Conservation (phyloP, 805 yeast genomes). For the Yamadazyma ubonensis region DNA sequence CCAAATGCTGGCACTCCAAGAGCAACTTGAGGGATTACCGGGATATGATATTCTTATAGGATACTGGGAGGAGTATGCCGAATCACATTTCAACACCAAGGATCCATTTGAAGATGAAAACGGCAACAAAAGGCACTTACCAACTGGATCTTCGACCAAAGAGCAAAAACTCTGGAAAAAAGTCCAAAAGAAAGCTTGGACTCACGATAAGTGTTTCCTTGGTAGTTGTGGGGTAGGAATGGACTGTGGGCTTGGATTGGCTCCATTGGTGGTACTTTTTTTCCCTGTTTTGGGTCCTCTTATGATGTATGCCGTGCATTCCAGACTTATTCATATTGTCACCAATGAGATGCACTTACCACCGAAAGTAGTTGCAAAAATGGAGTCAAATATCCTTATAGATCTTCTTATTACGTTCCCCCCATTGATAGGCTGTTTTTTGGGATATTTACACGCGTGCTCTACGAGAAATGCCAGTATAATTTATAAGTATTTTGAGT, state of each 20-base stretch:
- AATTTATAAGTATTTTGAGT: constrained; percentile 45
- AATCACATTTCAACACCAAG: constrained; percentile 57
- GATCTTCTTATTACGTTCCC: constrained; percentile 76
- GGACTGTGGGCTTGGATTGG: constrained; percentile 77
- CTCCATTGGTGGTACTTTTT: constrained; percentile 62
- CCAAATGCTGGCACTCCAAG: constrained; percentile 27
- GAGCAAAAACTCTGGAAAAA: constrained; percentile 71
- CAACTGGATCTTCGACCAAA: constrained; percentile 47
- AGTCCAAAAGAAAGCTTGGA: constrained; percentile 80
- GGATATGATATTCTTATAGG: constrained; percentile 59
- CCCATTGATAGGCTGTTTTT: constrained; percentile 75
- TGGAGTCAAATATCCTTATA: constrained; percentile 72
- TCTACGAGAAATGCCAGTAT: constrained; percentile 88
- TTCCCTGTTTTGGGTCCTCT: constrained; percentile 86
- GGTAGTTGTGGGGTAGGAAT: constrained; percentile 67
- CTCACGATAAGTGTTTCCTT: constrained; percentile 77
- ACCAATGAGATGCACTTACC: constrained; percentile 59
- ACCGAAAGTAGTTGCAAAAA: constrained; percentile 54
- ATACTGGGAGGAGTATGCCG: constrained; percentile 64
- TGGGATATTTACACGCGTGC: constrained; percentile 81
- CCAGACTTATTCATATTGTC: constrained; percentile 62
- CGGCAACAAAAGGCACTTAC: constrained; percentile 64
- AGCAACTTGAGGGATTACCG: constrained; percentile 44
- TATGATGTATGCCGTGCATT: constrained; percentile 76
- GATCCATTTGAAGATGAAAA: constrained; percentile 64